Percentiles rank a stretch among this genome's conserved stretches.
Evolutionary conservation across 2,329 filamentous ascomycete species (phyloP).

Genomic region (Cadophora sp.): DNA sequence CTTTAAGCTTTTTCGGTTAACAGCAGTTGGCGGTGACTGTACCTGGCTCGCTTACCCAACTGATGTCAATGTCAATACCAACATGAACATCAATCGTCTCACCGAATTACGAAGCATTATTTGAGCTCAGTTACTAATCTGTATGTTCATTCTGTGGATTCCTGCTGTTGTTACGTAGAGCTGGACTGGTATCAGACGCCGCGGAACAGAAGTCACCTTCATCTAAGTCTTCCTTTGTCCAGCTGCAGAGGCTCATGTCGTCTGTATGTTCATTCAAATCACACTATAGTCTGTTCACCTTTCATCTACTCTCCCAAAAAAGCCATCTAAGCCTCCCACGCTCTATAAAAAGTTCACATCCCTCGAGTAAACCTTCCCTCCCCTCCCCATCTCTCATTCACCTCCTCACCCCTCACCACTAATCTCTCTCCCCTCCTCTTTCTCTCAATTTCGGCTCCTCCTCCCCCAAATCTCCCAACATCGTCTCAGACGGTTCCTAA

Average conservation of each 20-base stretch:
- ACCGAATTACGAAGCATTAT: too few species aligned
- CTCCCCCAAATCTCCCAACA: background rate
- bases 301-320: too few species aligned
- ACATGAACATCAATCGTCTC: background rate
- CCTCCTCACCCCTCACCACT: background rate
- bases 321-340: background rate
- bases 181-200: too few species aligned
- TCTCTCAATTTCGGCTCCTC: background rate
- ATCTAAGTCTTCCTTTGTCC: too few species aligned
- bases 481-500: background rate
- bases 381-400: background rate
- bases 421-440: background rate
- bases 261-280: too few species aligned
- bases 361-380: background rate
- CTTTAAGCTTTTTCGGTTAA: too few species aligned
- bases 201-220: too few species aligned
- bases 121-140: too few species aligned
- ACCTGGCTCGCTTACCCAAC: background rate
- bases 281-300: too few species aligned
- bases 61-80: background rate
- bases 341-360: background rate
- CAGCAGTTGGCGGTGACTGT: background rate
- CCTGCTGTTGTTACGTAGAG: too few species aligned
- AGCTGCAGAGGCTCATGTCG: too few species aligned
- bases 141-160: too few species aligned